Evolutionary conservation across 768 basidiomycete species (phyloP).

Genomic region (Tremella mesenterica): DNA sequence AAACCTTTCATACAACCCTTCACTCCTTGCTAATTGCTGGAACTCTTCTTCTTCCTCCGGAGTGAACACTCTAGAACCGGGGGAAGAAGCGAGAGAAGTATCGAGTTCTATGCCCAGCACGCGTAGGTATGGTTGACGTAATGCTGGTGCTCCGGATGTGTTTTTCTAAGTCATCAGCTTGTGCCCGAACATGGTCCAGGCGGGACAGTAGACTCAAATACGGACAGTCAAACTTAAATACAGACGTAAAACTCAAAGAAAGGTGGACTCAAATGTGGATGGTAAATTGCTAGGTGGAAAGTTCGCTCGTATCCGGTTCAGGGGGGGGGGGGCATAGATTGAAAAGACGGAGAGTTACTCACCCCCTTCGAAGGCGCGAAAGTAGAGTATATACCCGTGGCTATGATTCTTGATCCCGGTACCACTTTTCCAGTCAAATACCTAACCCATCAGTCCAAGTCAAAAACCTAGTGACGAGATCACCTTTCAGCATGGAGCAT

Average conservation of each 20-base stretch:
- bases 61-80: slow-evolving; percentile 66
- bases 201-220: not conserved
- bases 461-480: slow-evolving; percentile 1
- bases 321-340: too few species aligned
- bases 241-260: too few species aligned
- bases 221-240: too few species aligned
- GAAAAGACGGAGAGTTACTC: too few species aligned
- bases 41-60: slow-evolving; percentile 98
- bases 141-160: slow-evolving; percentile 66
- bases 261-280: too few species aligned
- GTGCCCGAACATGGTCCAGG: too few species aligned
- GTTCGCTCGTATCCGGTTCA: not conserved
- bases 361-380: slow-evolving; percentile 71
- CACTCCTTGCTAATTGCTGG: slow-evolving; percentile 75
- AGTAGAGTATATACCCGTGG: slow-evolving; percentile 93
- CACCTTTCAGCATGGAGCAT: slow-evolving; percentile 75
- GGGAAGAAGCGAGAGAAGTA: slow-evolving; percentile 61
- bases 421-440: slow-evolving; percentile 87
- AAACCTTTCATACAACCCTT: slow-evolving; percentile 86
- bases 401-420: slow-evolving; percentile 88
- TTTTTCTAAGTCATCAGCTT: slow-evolving; percentile 32
- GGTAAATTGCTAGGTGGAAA: too few species aligned
- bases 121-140: slow-evolving; percentile 89
- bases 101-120: slow-evolving; percentile 86
- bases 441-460: slow-evolving; percentile 17